Conservation (phyloP, 208 protist species). For the Leishmania amazonensis region DNA sequence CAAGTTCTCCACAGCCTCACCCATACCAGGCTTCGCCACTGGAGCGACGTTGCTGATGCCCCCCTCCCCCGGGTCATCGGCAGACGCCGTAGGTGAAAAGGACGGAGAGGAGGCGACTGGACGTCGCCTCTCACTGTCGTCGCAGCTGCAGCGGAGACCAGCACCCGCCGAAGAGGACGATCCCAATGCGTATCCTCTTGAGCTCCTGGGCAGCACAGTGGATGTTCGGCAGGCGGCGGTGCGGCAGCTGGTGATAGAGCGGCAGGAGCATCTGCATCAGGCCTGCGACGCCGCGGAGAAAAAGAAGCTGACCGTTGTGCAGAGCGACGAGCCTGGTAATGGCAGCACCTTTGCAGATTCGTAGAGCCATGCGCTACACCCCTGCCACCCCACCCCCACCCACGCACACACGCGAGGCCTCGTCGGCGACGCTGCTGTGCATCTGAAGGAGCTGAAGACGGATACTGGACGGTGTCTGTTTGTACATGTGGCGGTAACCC, state of each 20-base stretch:
- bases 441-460: background rate
- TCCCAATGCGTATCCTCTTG: slow-evolving; percentile 34
- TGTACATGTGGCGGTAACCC: background rate
- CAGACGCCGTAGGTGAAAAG: background rate
- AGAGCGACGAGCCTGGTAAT: background rate
- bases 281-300: slow-evolving; percentile 31
- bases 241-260: slow-evolving; percentile 30
- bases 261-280: slow-evolving; percentile 36
- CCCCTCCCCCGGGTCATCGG: background rate
- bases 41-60: background rate
- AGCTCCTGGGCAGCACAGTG: slow-evolving; percentile 32
- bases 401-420: background rate
- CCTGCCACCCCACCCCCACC: background rate
- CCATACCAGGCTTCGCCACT: background rate
- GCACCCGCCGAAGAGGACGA: slow-evolving; percentile 7
- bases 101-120: slow-evolving; percentile 3
- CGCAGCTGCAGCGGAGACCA: background rate
- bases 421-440: background rate
- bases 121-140: background rate
- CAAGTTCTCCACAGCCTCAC: background rate
- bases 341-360: background rate
- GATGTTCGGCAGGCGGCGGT: slow-evolving; percentile 22
- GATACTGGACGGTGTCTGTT: background rate
- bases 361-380: background rate
- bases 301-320: slow-evolving; percentile 16